These are phyloP conservation scores for Sugiyamaella smithiae DNA, from an alignment of 805 yeast species.

Conservation along the genomic window DNA sequence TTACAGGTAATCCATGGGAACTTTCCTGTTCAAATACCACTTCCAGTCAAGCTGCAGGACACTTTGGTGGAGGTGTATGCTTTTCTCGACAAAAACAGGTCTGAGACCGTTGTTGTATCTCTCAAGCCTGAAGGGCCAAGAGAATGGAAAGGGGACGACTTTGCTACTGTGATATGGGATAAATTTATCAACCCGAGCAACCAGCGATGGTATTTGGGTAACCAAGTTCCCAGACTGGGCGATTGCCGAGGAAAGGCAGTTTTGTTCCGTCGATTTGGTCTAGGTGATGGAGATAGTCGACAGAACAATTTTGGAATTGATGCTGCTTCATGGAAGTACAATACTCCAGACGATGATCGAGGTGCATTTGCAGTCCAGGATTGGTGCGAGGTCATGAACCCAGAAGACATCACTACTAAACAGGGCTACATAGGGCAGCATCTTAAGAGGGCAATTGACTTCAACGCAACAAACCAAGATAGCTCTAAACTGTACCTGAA, in stretches of 20 bases:
- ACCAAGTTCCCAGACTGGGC: constrained; percentile 54
- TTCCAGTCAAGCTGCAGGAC: constrained; percentile 51
- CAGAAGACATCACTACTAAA: constrained; percentile 55
- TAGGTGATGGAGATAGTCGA: constrained; percentile 39
- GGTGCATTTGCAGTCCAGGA: constrained; percentile 67
- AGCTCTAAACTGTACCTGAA: constrained; percentile 59
- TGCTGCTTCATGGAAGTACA: constrained; percentile 64
- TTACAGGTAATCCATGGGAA: constrained; percentile 71
- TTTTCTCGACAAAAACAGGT: constrained; percentile 49
- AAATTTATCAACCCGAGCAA: constrained; percentile 48
- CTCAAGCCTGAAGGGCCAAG: constrained; percentile 73
- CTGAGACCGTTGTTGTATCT: constrained; percentile 65
- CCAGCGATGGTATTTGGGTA: constrained; percentile 59
- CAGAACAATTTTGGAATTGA: constrained; percentile 55
- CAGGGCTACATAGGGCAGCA: constrained; percentile 55
- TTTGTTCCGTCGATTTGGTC: constrained; percentile 70
- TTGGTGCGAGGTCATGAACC: constrained; percentile 59
- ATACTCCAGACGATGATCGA: constrained; percentile 62
- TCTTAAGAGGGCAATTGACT: constrained; percentile 50
- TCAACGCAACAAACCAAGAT: constrained; percentile 41
- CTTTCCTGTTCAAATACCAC: constrained; percentile 65
- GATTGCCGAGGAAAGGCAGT: constrained; percentile 66
- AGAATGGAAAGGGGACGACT: constrained; percentile 64
- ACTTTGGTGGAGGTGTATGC: constrained; percentile 56
- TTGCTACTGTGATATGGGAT: constrained; percentile 59